Percentiles rank a stretch among this genome's conserved stretches.
These are phyloP conservation scores for Sporothrix globosa DNA, from an alignment of 2,329 filamentous ascomycete genomes.

Conservation along the genomic window DNA sequence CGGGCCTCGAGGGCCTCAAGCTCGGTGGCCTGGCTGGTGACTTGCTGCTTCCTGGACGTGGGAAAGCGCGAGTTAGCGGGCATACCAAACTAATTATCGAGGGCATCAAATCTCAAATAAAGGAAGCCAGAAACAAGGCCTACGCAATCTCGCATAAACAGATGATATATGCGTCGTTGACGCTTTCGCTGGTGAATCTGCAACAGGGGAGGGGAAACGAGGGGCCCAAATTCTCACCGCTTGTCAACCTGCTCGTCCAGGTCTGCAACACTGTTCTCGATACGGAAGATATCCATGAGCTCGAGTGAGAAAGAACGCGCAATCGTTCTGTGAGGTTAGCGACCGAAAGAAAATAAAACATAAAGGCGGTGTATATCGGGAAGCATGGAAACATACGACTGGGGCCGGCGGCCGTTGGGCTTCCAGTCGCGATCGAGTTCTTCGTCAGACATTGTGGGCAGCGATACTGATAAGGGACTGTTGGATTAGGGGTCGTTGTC, in stretches of 20 bases:
- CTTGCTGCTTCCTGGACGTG: conserved; percentile 70
- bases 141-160: not conserved
- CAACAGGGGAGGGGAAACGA: not conserved
- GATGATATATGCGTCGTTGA: not conserved
- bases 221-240: conserved; percentile 62
- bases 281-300: conserved; percentile 85
- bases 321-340: conserved; percentile 66
- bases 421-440: conserved; percentile 79
- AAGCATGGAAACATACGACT: conserved; percentile 69
- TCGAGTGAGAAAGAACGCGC: conserved; percentile 85
- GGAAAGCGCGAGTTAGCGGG: conserved; percentile 10
- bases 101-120: not conserved
- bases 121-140: not conserved
- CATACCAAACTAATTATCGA: not conserved
- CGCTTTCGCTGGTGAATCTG: not conserved
- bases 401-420: conserved; percentile 74
- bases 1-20: conserved; percentile 83
- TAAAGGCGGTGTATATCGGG: not conserved
- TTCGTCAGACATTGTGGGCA: conserved; percentile 56
- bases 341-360: not conserved
- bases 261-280: conserved; percentile 75
- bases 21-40: conserved; percentile 74
- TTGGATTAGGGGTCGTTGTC: not conserved
- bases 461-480: conserved; percentile 21
- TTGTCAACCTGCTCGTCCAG: conserved; percentile 76